Percentiles rank a stretch among this genome's conserved stretches.
Conservation (phyloP, 192 early-diverging fungal genomes). For the Mortierella claussenii region DNA sequence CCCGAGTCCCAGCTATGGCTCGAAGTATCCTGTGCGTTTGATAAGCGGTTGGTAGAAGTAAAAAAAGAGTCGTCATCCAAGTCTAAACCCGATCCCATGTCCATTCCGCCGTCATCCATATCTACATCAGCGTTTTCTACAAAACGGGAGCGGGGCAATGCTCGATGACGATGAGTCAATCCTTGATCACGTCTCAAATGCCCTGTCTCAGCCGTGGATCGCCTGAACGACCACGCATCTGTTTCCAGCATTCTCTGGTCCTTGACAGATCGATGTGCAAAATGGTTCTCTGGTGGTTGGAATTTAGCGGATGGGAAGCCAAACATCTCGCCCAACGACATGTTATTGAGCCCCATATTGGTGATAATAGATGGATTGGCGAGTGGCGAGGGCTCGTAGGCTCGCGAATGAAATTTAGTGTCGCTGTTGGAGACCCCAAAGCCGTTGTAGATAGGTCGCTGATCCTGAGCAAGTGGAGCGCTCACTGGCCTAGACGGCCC, state of each 20-base stretch:
- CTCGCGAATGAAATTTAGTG: constrained; percentile 28
- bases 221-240: constrained; percentile 29
- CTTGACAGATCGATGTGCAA: constrained; percentile 25
- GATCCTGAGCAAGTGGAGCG: neutral
- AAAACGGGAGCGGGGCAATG: neutral
- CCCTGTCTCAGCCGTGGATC: neutral
- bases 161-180: neutral
- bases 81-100: too few species aligned
- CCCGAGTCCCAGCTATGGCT: neutral
- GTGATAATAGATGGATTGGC: constrained; percentile 36
- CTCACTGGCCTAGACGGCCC: neutral
- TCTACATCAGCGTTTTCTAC: constrained; percentile 9
- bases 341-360: constrained; percentile 36
- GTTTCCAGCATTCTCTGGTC: neutral
- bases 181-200: neutral
- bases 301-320: constrained; percentile 49
- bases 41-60: neutral
- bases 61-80: neutral
- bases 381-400: constrained; percentile 45
- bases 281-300: constrained; percentile 45
- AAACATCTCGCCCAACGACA: constrained; percentile 44
- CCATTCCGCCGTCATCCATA: constrained; percentile 32
- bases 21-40: neutral
- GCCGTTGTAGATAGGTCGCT: neutral
- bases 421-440: neutral